These are phyloP conservation scores for Erythrobasidium hasegawianum DNA, from an alignment of 1,284 basidiomycete genomes.

Conservation along the genomic window DNA sequence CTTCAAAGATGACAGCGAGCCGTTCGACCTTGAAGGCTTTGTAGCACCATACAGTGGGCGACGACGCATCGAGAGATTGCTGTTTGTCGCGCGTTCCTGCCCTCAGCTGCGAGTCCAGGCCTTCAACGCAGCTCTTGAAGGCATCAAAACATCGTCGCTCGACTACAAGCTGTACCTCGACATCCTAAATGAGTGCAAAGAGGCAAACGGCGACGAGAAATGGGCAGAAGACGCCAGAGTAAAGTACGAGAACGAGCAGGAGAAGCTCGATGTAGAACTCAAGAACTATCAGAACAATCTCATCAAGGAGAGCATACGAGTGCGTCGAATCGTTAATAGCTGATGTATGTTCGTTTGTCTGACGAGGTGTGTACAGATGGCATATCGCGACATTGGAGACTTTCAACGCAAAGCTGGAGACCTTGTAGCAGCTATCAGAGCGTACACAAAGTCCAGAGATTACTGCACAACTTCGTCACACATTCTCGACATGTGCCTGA, in stretches of 20 bases:
- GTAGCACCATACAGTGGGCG: constrained; percentile 60
- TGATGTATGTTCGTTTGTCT: not conserved
- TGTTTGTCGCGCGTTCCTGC: constrained; percentile 61
- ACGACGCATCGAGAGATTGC: constrained; percentile 59
- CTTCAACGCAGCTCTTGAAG: constrained; percentile 60
- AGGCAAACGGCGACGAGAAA: constrained; percentile 33
- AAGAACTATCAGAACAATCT: constrained; percentile 85
- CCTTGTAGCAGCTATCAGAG: constrained; percentile 63
- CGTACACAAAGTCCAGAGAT: constrained; percentile 78
- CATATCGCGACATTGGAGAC: constrained; percentile 74
- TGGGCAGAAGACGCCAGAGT: constrained; percentile 65
- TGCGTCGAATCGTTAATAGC: constrained; percentile 52
- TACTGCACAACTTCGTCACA: constrained; percentile 79
- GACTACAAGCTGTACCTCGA: constrained; percentile 57
- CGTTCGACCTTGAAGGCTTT: constrained; percentile 71
- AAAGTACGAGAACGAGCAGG: constrained; percentile 62
- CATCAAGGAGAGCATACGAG: constrained; percentile 90
- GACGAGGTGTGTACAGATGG: constrained; percentile 59
- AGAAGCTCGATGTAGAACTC: constrained; percentile 77
- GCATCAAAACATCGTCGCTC: constrained; percentile 61
- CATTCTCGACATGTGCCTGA: constrained; percentile 77
- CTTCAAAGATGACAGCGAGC: constrained; percentile 65
- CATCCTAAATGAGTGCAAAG: constrained; percentile 60
- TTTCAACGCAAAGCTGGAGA: constrained; percentile 69
- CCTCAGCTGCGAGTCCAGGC: constrained; percentile 66